phyloP scores from a whole-genome alignment of 129 eudicot species.

The Lonicera japonica region DNA sequence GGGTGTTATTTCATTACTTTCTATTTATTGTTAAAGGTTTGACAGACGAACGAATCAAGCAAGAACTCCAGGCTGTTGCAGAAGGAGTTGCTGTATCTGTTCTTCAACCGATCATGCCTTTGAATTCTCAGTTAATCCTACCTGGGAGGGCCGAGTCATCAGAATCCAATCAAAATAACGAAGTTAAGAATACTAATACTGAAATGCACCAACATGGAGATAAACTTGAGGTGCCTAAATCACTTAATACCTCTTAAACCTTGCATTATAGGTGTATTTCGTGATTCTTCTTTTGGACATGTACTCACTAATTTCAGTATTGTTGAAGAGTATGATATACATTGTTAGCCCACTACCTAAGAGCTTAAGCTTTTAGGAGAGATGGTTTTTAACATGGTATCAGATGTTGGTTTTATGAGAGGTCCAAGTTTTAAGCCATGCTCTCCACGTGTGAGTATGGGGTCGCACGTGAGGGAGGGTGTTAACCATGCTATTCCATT shows the following conservation, averaged over 20 bases:
- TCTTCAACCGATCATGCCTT: slow-evolving; percentile 50
- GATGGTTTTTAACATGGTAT: too few relatives aligned
- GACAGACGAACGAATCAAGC: slow-evolving; percentile 66
- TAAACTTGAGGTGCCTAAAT: slow-evolving; percentile 47
- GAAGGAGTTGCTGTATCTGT: slow-evolving; percentile 88
- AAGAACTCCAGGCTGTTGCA: slow-evolving; percentile 89
- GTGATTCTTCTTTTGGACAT: not conserved
- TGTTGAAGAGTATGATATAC: too few relatives aligned
- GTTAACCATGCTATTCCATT: too few relatives aligned
- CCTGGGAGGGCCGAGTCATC: slow-evolving; percentile 27
- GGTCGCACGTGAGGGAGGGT: too few relatives aligned
- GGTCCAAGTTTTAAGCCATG: too few relatives aligned
- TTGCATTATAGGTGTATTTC: not conserved
- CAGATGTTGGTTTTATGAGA: too few relatives aligned
- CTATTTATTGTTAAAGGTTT: slow-evolving; percentile 35
- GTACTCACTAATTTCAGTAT: not conserved
- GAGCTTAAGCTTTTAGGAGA: too few relatives aligned
- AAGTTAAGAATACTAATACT: slow-evolving; percentile 30
- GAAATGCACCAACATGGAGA: slow-evolving; percentile 29
- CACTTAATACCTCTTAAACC: not conserved
- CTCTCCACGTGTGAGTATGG: too few relatives aligned
- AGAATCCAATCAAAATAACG: slow-evolving; percentile 28
- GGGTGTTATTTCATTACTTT: not conserved
- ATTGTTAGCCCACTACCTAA: too few relatives aligned
- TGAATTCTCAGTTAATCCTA: slow-evolving; percentile 38